Evolutionary conservation across 2,329 filamentous ascomycete species (phyloP).

Genomic region (Metarhizium sp.): DNA sequence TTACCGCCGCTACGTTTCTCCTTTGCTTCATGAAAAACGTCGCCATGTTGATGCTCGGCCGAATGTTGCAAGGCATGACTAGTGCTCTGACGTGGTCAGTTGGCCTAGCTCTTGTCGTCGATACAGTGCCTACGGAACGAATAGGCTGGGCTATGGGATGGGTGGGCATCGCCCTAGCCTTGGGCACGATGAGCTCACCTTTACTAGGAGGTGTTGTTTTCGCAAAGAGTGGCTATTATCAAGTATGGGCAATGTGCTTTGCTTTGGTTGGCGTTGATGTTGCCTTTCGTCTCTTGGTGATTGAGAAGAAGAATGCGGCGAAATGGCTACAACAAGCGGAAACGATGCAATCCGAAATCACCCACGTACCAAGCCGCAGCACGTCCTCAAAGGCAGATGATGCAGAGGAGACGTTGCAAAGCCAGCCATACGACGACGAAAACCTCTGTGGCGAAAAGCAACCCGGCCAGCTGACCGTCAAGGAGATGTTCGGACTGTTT

Average conservation of each 20-base stretch:
- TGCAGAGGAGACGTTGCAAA: not conserved
- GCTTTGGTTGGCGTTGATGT: slow-evolving; percentile 23
- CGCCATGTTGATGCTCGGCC: slow-evolving; percentile 22
- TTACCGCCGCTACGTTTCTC: slow-evolving; percentile 20
- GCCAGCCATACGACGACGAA: not conserved
- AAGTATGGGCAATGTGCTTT: slow-evolving; percentile 27
- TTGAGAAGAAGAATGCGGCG: slow-evolving; percentile 22
- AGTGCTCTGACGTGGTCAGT: slow-evolving; percentile 27
- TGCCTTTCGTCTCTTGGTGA: slow-evolving; percentile 20
- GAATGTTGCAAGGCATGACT: slow-evolving; percentile 23
- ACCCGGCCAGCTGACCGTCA: not conserved
- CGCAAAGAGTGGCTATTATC: slow-evolving; percentile 21
- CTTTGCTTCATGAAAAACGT: slow-evolving; percentile 21
- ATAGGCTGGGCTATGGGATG: slow-evolving; percentile 24
- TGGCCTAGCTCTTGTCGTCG: slow-evolving; percentile 25
- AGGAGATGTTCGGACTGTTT: slow-evolving; percentile 17
- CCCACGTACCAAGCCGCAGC: not conserved
- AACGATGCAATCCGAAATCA: not conserved
- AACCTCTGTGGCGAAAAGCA: not conserved
- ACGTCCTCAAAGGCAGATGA: not conserved
- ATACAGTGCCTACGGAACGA: slow-evolving; percentile 21
- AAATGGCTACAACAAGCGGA: slow-evolving; percentile 12
- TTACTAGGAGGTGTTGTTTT: slow-evolving; percentile 25
- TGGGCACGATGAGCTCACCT: slow-evolving; percentile 22
- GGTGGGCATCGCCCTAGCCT: slow-evolving; percentile 22